phyloP scores from a whole-genome alignment of 805 yeast genomes.

The Komagataella pastoris region DNA sequence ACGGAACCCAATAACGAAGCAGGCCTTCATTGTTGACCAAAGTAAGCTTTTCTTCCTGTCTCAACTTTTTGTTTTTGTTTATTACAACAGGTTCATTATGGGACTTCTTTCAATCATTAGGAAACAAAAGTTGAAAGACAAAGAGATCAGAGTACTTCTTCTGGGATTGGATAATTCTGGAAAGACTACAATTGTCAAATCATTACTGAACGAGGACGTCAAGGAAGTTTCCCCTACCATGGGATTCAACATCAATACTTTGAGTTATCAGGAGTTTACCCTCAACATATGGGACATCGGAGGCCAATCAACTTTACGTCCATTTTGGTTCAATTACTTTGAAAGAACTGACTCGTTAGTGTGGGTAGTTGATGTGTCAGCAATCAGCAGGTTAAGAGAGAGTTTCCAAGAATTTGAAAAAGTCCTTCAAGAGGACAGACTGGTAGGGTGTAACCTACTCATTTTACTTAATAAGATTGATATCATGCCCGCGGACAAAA shows the following conservation, averaged over 20 bases:
- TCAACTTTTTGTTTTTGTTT: too few relatives aligned
- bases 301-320: slow-evolving; percentile 71
- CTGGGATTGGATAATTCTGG: slow-evolving; percentile 90
- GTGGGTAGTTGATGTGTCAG: slow-evolving; percentile 75
- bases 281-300: slow-evolving; percentile 78
- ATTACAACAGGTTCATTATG: slow-evolving; percentile 26
- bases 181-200: slow-evolving; percentile 69
- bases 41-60: not conserved
- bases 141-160: slow-evolving; percentile 59
- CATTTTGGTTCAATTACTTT: slow-evolving; percentile 90
- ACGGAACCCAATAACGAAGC: not conserved
- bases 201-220: slow-evolving; percentile 36
- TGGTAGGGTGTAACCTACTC: slow-evolving; percentile 57
- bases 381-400: slow-evolving; percentile 49
- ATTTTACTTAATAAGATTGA: slow-evolving; percentile 71
- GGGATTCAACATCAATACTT: slow-evolving; percentile 69
- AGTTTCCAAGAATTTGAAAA: slow-evolving; percentile 50
- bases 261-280: slow-evolving; percentile 23
- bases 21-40: not conserved
- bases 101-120: slow-evolving; percentile 70
- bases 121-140: slow-evolving; percentile 73
- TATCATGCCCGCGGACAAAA: slow-evolving; percentile 15
- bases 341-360: slow-evolving; percentile 67
- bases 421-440: slow-evolving; percentile 50
- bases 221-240: slow-evolving; percentile 68